Evolutionary conservation across 2,329 filamentous ascomycete genomes (phyloP).

Genomic region (Paracorniculantispora psalliotae): DNA sequence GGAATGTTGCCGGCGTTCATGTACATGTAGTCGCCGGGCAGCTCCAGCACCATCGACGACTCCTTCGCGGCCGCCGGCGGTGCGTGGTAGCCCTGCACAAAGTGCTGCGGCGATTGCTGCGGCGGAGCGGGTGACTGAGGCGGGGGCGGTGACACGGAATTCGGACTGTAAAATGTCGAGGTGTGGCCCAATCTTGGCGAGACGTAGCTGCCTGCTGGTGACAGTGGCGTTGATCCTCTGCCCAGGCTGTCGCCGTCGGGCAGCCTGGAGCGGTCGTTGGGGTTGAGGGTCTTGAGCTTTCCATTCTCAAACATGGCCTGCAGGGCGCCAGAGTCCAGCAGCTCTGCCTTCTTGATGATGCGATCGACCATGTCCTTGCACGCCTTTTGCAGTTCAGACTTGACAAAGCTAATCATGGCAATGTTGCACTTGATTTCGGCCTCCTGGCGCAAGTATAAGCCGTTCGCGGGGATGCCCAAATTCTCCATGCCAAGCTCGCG

Average conservation of each 20-base stretch:
- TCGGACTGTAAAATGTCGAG: slow-evolving; percentile 4
- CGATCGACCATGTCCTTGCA: slow-evolving; percentile 62
- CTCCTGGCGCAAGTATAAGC: slow-evolving; percentile 64
- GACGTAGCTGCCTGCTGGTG: background rate
- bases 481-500: slow-evolving; percentile 55
- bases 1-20: background rate
- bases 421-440: slow-evolving; percentile 68
- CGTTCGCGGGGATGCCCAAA: slow-evolving; percentile 58
- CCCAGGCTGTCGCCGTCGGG: background rate
- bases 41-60: slow-evolving; percentile 3
- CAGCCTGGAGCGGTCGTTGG: slow-evolving; percentile 41
- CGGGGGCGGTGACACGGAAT: background rate
- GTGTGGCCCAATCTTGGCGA: slow-evolving; percentile 3
- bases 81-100: background rate
- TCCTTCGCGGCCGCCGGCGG: background rate
- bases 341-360: slow-evolving; percentile 66
- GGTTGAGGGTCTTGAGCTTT: slow-evolving; percentile 55
- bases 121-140: background rate
- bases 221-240: background rate
- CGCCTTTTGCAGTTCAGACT: slow-evolving; percentile 60
- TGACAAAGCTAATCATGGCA: slow-evolving; percentile 60
- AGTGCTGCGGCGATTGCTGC: background rate
- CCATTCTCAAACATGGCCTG: slow-evolving; percentile 65
- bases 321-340: slow-evolving; percentile 61
- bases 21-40: slow-evolving; percentile 25